Evolutionary conservation across 306 rosid genomes (phyloP).

Genomic region (Begonia peltatifolia): DNA sequence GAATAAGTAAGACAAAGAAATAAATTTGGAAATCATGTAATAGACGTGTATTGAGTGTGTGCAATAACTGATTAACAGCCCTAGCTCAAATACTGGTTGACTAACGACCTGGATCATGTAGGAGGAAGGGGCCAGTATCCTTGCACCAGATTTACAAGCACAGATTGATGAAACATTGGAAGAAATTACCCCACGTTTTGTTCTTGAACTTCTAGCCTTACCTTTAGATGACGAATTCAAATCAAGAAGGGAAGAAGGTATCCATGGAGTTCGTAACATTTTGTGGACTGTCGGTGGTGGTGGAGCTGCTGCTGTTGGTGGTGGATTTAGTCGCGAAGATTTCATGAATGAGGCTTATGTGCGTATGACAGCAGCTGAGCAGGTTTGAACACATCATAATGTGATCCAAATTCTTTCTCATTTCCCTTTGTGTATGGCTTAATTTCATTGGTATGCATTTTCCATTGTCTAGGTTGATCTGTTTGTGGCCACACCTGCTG

Average conservation of each 20-base stretch:
- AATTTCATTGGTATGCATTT: slow-evolving; percentile 1
- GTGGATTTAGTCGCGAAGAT: slow-evolving; percentile 82
- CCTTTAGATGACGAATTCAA: slow-evolving; percentile 51
- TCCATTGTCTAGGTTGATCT: slow-evolving; percentile 59
- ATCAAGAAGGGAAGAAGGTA: slow-evolving; percentile 70
- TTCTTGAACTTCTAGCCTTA: slow-evolving; percentile 77
- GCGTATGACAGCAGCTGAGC: slow-evolving; percentile 89
- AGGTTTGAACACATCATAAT: slow-evolving; percentile 27
- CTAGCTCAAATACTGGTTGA: background rate
- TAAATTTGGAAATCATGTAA: too few species aligned
- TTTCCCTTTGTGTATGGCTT: background rate
- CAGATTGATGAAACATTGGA: slow-evolving; percentile 94
- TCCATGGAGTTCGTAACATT: slow-evolving; percentile 80
- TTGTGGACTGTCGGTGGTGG: slow-evolving; percentile 98
- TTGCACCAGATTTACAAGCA: slow-evolving; percentile 83
- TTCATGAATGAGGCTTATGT: slow-evolving; percentile 74
- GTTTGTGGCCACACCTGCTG: slow-evolving; percentile 84
- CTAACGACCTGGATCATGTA: background rate
- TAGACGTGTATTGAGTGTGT: too few species aligned
- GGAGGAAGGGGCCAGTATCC: slow-evolving; percentile 98
- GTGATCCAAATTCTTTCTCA: slow-evolving; percentile 5
- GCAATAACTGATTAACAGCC: too few species aligned
- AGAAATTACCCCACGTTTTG: slow-evolving; percentile 86
- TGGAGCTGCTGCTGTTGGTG: slow-evolving; percentile 90
- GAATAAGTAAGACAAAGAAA: too few species aligned